A percentile compares a stretch with the other conserved stretches of the same genome.
These are phyloP conservation scores for Ceratocystis destructans DNA, from an alignment of 2,329 filamentous ascomycete genomes.

Conservation along the genomic window DNA sequence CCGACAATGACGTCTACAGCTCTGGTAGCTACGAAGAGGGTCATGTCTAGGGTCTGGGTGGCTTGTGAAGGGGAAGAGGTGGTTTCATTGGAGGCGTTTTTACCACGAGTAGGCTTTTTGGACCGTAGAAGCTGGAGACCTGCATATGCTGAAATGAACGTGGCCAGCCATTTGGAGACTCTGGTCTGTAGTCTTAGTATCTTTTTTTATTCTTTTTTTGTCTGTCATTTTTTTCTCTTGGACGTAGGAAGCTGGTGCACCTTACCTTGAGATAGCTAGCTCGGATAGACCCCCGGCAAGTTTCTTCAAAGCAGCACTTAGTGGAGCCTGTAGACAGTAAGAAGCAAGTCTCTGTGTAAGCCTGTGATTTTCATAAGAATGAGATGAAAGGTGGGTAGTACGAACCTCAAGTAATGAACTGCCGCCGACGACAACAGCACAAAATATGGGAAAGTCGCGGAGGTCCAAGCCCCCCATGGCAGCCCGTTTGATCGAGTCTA, in stretches of 20 bases:
- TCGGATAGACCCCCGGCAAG: constrained; percentile 14
- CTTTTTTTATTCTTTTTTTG: no score
- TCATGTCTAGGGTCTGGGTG: constrained; percentile 68
- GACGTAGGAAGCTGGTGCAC: not conserved
- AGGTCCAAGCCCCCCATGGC: constrained; percentile 39
- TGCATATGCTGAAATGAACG: constrained; percentile 45
- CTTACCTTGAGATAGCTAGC: constrained; percentile 13
- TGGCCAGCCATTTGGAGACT: constrained; percentile 37
- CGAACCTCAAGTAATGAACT: constrained; percentile 45
- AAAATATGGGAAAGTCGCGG: constrained; percentile 49
- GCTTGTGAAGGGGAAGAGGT: constrained; percentile 19
- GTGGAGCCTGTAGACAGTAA: constrained; percentile 10
- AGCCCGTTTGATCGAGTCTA: constrained; percentile 25
- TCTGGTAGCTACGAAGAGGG: constrained; percentile 60
- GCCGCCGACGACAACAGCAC: constrained; percentile 45
- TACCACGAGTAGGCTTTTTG: constrained; percentile 28
- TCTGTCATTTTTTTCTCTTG: no score
- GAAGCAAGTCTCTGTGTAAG: not conserved
- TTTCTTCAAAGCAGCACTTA: constrained; percentile 12
- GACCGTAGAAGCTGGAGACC: constrained; percentile 45
- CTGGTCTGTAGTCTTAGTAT: not conserved
- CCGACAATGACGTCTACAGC: constrained; percentile 59
- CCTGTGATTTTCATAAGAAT: not conserved
- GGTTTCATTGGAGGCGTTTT: constrained; percentile 30
- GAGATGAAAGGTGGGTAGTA: not conserved